Evolutionary conservation across 2,329 filamentous ascomycete species (phyloP).

Genomic region (Plectosphaerella cucumerina): DNA sequence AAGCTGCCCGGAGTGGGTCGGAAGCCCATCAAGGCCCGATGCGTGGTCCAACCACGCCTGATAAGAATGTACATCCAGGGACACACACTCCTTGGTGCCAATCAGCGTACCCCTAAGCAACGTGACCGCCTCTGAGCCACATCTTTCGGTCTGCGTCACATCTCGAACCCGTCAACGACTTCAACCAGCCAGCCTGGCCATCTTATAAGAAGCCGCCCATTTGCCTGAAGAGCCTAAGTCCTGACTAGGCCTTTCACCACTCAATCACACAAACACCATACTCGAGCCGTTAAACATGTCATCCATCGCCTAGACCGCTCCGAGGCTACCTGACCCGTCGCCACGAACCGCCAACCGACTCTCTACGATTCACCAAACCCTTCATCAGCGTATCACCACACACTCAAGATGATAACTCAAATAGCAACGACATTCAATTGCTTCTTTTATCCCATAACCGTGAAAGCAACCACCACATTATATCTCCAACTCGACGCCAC

Average conservation of each 20-base stretch:
- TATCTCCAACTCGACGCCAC: neutral
- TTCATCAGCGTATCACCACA: neutral
- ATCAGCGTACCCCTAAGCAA: neutral
- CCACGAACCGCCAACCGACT: no score
- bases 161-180: neutral
- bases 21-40: neutral
- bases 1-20: neutral
- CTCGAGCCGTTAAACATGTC: no score
- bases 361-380: no score
- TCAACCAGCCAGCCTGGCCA: slow-evolving; percentile 8
- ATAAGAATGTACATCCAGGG: neutral
- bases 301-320: no score
- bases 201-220: neutral
- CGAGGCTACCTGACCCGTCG: no score
- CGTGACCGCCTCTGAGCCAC: neutral
- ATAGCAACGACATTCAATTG: slow-evolving; percentile 18
- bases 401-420: slow-evolving; percentile 36
- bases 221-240: no score
- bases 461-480: neutral
- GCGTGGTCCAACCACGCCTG: neutral
- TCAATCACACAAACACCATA: no score
- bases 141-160: neutral
- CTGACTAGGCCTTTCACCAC: no score
- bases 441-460: neutral
- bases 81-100: neutral